Conservation (phyloP, 208 protist species). For the Crithidia bombi region DNA sequence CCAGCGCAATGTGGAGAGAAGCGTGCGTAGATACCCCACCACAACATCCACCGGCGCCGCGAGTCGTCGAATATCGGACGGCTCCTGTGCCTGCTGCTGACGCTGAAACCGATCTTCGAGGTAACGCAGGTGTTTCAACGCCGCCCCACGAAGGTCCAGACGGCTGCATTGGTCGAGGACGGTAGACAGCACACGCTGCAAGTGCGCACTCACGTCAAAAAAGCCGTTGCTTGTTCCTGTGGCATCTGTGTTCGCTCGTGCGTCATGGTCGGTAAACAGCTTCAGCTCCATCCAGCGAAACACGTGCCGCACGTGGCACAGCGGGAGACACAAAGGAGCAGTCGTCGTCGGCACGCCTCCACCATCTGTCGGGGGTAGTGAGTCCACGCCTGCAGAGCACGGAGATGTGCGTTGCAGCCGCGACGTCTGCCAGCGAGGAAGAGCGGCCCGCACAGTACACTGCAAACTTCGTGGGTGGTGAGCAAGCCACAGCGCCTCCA, state of each 20-base stretch:
- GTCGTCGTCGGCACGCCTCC: neutral
- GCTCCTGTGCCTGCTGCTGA: constrained; percentile 14
- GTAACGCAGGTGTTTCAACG: constrained; percentile 52
- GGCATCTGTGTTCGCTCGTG: neutral
- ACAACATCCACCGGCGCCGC: constrained; percentile 45
- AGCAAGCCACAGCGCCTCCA: constrained; percentile 24
- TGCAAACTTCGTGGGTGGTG: constrained; percentile 13
- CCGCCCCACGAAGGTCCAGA: constrained; percentile 62
- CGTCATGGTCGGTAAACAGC: neutral
- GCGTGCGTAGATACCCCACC: constrained; percentile 49
- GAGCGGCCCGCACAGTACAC: neutral
- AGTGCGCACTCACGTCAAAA: constrained; percentile 19
- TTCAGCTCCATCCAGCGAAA: constrained; percentile 29
- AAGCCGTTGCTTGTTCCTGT: neutral
- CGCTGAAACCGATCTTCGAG: constrained; percentile 43
- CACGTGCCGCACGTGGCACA: constrained; percentile 16
- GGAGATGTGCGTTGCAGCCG: neutral
- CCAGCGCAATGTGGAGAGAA: constrained; percentile 44
- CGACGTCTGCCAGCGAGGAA: constrained; percentile 12
- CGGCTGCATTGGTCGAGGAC: constrained; percentile 45
- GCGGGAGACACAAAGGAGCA: constrained; percentile 8
- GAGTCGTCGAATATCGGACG: constrained; percentile 23
- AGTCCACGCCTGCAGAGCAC: neutral
- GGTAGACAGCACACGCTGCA: constrained; percentile 36
- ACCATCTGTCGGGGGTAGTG: neutral